phyloP scores from a whole-genome alignment of 805 yeast species.

The Lipomyces lipofer region DNA sequence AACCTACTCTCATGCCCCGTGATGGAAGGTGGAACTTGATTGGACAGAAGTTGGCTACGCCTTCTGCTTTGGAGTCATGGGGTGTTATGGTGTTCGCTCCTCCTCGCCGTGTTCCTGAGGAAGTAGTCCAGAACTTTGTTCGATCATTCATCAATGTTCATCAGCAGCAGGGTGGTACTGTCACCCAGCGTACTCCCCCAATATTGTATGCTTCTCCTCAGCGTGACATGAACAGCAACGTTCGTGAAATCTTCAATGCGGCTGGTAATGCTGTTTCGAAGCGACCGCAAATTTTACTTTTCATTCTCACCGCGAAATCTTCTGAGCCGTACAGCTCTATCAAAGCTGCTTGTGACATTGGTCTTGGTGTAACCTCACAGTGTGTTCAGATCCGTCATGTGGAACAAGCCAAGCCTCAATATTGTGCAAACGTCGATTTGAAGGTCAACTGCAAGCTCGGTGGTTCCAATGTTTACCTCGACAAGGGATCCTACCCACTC shows the following conservation, averaged over 20 bases:
- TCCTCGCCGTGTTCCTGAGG: slow-evolving; percentile 7
- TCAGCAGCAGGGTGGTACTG: slow-evolving; percentile 16
- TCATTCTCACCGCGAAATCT: slow-evolving; percentile 34
- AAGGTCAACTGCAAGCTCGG: slow-evolving; percentile 40
- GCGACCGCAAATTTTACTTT: slow-evolving; percentile 34
- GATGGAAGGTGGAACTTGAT: slow-evolving; percentile 32
- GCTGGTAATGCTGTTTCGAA: slow-evolving; percentile 29
- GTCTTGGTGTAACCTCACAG: slow-evolving; percentile 37
- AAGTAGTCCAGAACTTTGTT: slow-evolving; percentile 20
- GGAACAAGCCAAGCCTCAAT: slow-evolving; percentile 35
- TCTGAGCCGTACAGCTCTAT: slow-evolving; percentile 36
- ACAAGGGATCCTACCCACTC: slow-evolving; percentile 28
- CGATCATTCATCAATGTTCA: slow-evolving; percentile 11
- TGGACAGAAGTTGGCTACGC: slow-evolving; percentile 22
- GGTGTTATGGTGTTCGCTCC: slow-evolving; percentile 26
- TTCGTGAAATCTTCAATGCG: slow-evolving; percentile 11
- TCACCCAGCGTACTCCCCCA: slow-evolving; percentile 16
- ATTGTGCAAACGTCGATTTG: slow-evolving; percentile 41
- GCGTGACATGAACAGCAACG: slow-evolving; percentile 5
- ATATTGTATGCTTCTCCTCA: slow-evolving; percentile 15
- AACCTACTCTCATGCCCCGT: slow-evolving; percentile 10
- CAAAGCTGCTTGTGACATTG: slow-evolving; percentile 37
- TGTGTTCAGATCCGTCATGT: slow-evolving; percentile 38
- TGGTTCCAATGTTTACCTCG: slow-evolving; percentile 36
- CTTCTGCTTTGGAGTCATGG: slow-evolving; percentile 14